Conservation (phyloP, 202 grass and related monocot species). For the Schoenoplectus tabernaemontani region DNA sequence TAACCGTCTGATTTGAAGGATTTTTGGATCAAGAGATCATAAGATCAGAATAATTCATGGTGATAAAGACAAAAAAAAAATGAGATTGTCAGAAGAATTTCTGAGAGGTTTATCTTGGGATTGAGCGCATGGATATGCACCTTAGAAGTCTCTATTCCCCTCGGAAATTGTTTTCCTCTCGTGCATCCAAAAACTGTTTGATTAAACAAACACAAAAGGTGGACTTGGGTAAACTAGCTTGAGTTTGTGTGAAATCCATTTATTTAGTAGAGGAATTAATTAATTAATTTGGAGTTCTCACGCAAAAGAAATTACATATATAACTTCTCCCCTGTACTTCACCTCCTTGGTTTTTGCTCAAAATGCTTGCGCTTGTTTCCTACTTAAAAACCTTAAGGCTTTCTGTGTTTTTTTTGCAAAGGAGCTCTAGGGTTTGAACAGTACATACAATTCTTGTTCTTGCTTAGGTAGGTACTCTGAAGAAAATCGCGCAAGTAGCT, state of each 20-base stretch:
- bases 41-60: constrained; percentile 39
- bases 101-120: constrained; percentile 28
- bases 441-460: constrained; percentile 22
- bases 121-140: constrained; percentile 34
- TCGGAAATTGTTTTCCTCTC: constrained; percentile 48
- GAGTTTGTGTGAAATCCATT: constrained; percentile 44
- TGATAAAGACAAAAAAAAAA: constrained; percentile 52
- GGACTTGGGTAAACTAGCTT: constrained; percentile 30
- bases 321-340: constrained; percentile 13
- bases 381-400: constrained; percentile 23
- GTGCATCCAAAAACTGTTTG: constrained; percentile 36
- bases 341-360: constrained; percentile 3
- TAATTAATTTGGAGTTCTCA: constrained; percentile 6
- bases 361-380: constrained; percentile 15
- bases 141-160: constrained; percentile 31
- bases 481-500: constrained; percentile 25
- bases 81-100: constrained; percentile 46
- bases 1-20: constrained; percentile 27
- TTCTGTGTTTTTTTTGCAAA: background rate
- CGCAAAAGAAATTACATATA: constrained; percentile 9
- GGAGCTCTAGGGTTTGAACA: too few species aligned
- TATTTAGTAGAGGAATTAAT: constrained; percentile 20
- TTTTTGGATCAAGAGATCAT: constrained; percentile 80
- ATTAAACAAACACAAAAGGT: constrained; percentile 34
- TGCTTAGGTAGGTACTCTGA: too few species aligned